Evolutionary conservation across 176 grass and related monocot genomes (phyloP).

Genomic region (Saccharum officinarum): DNA sequence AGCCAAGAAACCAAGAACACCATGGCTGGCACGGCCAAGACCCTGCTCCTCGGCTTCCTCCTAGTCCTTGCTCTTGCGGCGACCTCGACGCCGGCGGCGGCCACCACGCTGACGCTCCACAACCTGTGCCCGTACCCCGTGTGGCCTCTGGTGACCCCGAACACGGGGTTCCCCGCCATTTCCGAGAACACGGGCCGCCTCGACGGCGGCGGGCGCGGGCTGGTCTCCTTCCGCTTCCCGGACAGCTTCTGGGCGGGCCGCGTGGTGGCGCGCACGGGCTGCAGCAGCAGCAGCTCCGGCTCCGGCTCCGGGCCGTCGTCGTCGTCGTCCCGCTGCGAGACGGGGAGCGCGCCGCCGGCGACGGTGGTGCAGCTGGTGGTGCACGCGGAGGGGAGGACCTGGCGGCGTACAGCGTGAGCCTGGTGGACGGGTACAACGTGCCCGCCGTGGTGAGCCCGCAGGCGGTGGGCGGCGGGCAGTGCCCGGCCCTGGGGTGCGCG

Average conservation of each 20-base stretch:
- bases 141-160: constrained; percentile 51
- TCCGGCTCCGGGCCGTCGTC: too few relatives aligned
- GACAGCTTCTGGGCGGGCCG: constrained; percentile 41
- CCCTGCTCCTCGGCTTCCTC: too few relatives aligned
- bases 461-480: constrained; percentile 29
- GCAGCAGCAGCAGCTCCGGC: background rate
- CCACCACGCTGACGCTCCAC: too few relatives aligned
- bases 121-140: constrained; percentile 30
- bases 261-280: constrained; percentile 34
- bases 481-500: constrained; percentile 42
- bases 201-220: constrained; percentile 26
- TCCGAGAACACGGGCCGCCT: constrained; percentile 49
- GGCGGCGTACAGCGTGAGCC: constrained; percentile 49
- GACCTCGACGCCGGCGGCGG: too few relatives aligned
- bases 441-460: constrained; percentile 43
- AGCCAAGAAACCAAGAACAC: too few relatives aligned
- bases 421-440: constrained; percentile 48
- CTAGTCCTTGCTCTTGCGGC: too few relatives aligned
- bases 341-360: constrained; percentile 31
- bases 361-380: constrained; percentile 40
- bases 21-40: too few relatives aligned
- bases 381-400: constrained; percentile 4
- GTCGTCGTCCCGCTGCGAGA: constrained; percentile 16
- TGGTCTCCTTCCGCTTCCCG: constrained; percentile 35
- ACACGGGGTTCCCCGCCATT: constrained; percentile 37